A percentile compares a stretch with the other conserved stretches of the same genome.
These are phyloP conservation scores for Fistulifera pelliculosa DNA, from an alignment of 108 stramenopile species.

Conservation along the genomic window DNA sequence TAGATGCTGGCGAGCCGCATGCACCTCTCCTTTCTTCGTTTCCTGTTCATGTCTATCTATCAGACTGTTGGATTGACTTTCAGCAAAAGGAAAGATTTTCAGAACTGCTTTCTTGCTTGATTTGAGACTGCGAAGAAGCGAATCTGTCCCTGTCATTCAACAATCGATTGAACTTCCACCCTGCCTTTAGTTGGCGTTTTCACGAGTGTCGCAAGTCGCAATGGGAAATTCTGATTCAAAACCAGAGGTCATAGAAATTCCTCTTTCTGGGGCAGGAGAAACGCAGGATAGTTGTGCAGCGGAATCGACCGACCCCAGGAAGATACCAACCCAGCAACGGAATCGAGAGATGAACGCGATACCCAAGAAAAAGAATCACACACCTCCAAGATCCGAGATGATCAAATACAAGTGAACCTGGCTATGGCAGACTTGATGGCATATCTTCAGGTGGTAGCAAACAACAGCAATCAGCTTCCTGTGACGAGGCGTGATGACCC, in stretches of 20 bases:
- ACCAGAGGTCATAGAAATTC: neutral
- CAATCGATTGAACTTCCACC: too few species aligned
- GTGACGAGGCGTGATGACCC: constrained; percentile 80
- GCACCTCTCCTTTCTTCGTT: too few species aligned
- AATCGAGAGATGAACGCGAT: neutral
- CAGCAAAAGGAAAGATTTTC: too few species aligned
- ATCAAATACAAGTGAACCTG: constrained; percentile 51
- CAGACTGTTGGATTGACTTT: too few species aligned
- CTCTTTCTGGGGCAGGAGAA: neutral
- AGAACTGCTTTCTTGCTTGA: too few species aligned
- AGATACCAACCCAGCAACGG: neutral
- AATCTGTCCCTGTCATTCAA: too few species aligned
- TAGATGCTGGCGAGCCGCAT: too few species aligned
- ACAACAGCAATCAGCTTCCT: constrained; percentile 71
- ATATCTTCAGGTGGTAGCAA: constrained; percentile 79
- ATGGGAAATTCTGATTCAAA: constrained; percentile 14
- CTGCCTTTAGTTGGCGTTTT: too few species aligned
- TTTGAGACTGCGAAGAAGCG: too few species aligned
- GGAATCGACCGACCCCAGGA: neutral
- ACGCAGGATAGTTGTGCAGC: constrained; percentile 1
- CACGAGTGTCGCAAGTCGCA: too few species aligned
- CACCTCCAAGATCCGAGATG: constrained; percentile 26
- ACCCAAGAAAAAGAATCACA: neutral
- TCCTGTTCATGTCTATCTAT: too few species aligned
- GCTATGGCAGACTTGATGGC: constrained; percentile 84